Base-by-base conservation (phyloP, 1,284 basidiomycete species). In the Schizophyllum commune region DNA sequence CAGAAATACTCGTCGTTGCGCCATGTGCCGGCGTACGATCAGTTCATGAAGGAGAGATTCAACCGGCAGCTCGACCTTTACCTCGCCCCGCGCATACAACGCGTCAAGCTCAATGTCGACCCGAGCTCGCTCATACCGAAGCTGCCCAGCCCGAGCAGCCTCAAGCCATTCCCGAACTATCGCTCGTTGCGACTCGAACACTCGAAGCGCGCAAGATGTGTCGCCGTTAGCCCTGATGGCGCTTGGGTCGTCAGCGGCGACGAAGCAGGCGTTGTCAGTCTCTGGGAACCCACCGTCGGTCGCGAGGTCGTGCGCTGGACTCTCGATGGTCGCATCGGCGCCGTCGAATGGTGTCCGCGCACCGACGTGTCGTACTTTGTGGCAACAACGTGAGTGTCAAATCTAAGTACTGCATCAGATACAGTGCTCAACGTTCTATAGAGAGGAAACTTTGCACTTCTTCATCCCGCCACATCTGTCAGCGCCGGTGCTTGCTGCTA, bases 261-360 rank as follows among this genome's bases (percentile, higher is more conserved):
- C 64, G 97, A 99, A 71, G 84, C 84, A 67, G 97, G 97, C 5
- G 74, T 86, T 27, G 90, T 98, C 13, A 84, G 90, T 64, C 75
- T 99, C 56, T 99, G 96, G 96, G 97, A 99, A 73, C 84, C 91
- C n/a, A 88, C 87, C 52, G 89, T 97, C 55, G 97, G 96, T 7
- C 82, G 92, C 63, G 94, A 96, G 72, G 86, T 96, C 17, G 92
- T 91, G 74, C 82, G 85, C 66, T 99, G 96, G 95, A 85, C 85
- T 68, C 85, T 98, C 65, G 83, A 84, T 61, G 79, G 83, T 65
- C 91, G 90, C 67, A 83, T 99, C 62, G 91, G 93, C 61, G 83
- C 91, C 51, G 75, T 98, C 21, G 92, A 94, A 64, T 99, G 97
- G 96, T 96, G 92, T 71, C 96, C 97, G 27, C 86, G 94, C 70